Evolutionary conservation across 2,329 filamentous ascomycete genomes (phyloP).

Genomic region (Aspergillus sp.): DNA sequence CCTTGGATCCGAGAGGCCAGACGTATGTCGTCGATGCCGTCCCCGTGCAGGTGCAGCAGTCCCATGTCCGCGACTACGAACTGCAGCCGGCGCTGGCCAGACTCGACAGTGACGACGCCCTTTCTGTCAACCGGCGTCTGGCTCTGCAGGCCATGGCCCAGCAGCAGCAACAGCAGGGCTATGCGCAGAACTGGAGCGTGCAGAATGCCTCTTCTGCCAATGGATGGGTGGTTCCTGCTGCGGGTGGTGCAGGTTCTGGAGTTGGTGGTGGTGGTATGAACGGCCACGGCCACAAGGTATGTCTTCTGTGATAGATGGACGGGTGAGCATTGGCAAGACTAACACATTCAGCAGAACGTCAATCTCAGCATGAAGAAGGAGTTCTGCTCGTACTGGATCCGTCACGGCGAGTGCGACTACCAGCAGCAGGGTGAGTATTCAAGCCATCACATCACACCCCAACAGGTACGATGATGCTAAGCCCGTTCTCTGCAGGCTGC

Average conservation of each 20-base stretch:
- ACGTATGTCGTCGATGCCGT: constrained; percentile 27
- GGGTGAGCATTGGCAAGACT: constrained; percentile 1
- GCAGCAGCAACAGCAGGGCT: too few relatives aligned
- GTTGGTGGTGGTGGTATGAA: constrained; percentile 6
- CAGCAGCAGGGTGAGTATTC: constrained; percentile 54
- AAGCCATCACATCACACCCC: not conserved
- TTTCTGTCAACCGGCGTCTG: constrained; percentile 12
- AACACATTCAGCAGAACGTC: constrained; percentile 5
- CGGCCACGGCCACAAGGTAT: constrained; percentile 11
- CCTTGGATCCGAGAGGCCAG: constrained; percentile 20
- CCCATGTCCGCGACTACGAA: constrained; percentile 9
- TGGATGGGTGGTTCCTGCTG: constrained; percentile 4
- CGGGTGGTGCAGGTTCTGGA: not conserved
- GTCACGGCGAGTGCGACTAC: constrained; percentile 75
- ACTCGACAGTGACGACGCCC: constrained; percentile 13
- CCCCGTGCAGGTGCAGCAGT: constrained; percentile 1
- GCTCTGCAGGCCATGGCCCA: constrained; percentile 12
- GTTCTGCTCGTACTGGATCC: constrained; percentile 86
- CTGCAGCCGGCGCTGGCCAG: constrained; percentile 13
- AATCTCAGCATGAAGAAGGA: constrained; percentile 47
- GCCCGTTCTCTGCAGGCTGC: constrained; percentile 47
- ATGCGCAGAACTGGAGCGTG: constrained; percentile 10
- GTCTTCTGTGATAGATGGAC: constrained; percentile 2
- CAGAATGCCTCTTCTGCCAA: constrained; percentile 5
- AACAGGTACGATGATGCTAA: not conserved